Base-by-base conservation (phyloP, 2,329 filamentous ascomycete genomes). In the Fusarium heterosporum region DNA sequence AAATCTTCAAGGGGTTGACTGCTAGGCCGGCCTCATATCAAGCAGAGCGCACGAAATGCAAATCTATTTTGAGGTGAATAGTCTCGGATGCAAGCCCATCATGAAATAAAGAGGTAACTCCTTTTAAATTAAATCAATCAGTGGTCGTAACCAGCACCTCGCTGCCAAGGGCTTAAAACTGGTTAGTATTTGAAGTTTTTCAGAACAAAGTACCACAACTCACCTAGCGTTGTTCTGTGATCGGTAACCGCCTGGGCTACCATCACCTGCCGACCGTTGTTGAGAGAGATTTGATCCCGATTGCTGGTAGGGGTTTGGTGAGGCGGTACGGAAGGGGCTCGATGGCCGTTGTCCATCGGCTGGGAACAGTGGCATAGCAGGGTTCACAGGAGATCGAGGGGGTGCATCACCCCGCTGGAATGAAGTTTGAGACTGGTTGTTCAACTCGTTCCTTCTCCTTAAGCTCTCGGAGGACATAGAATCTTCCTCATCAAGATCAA, bases 61-160 rank as follows among this genome's bases (percentile, higher is more conserved):
- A 61, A 60, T 48, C 55, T 56, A 61, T 61, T 47, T 56, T n/a
- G 45, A 22, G 22, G 54, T n/a, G 55, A 55, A 47, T 46, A 34
- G 25, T 52, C 61, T 59, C 49, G 51, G 39, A 59, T 58, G n/a
- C 52, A 60, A 62, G 62, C 64, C 65, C 49, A 40, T 70, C 60
- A 48, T 67, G 38, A 62, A 61, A 69, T 48, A 61, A 65, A 63
- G 45, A 54, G 29, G 55, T 22, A 64, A 40, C 46, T 36, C 42
- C 46, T 69, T 38, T 43, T 59, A n/a, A 42, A 46, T 64, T 57
- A 58, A 42, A 61, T 66, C 68, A 55, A 61, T 64, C 65, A 72
- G 38, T 80, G 76, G 19, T 82, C 80, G 66, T 82, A 82, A 39
- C 80, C 80, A 43, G 80, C 80, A 60, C 80, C 80, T 61, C 80